phyloP scores from a whole-genome alignment of 1,284 basidiomycete genomes.

The Microstroma glucosiphilum region DNA sequence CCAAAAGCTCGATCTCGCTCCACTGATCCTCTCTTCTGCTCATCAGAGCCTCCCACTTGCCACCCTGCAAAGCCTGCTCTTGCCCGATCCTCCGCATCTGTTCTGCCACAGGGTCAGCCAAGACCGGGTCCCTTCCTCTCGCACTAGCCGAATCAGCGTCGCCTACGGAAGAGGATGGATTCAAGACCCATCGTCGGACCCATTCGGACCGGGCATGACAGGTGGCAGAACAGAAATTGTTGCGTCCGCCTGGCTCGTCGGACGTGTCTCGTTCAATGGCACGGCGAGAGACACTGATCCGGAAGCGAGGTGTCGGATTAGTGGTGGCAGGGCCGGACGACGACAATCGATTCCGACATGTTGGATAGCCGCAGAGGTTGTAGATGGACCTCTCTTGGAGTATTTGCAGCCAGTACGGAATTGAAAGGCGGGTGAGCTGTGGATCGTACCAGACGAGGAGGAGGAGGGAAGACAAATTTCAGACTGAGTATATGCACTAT shows the following conservation, averaged over 20 bases:
- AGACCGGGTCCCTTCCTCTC: neutral
- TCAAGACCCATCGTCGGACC: neutral
- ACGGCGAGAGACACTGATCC: neutral
- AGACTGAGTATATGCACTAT: no score
- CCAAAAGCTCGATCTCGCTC: neutral
- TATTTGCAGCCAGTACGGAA: neutral
- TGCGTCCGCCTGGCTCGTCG: conserved; percentile 1
- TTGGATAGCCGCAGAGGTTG: neutral
- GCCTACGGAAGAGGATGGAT: neutral
- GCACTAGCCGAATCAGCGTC: neutral
- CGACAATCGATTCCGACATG: neutral
- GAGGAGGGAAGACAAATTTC: neutral
- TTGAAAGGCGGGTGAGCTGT: neutral
- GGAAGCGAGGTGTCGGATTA: neutral
- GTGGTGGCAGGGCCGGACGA: neutral
- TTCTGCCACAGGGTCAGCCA: neutral
- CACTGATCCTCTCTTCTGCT: neutral
- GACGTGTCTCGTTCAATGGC: neutral
- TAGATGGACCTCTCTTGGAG: neutral
- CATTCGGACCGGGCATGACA: neutral
- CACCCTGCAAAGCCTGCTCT: neutral
- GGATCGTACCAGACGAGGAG: neutral
- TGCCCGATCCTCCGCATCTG: conserved; percentile 1
- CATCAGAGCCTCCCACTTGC: conserved; percentile 3
- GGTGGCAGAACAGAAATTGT: neutral